These are phyloP conservation scores for Kipferlia bialata DNA, from an alignment of 78 protist species.

Conservation along the genomic window DNA sequence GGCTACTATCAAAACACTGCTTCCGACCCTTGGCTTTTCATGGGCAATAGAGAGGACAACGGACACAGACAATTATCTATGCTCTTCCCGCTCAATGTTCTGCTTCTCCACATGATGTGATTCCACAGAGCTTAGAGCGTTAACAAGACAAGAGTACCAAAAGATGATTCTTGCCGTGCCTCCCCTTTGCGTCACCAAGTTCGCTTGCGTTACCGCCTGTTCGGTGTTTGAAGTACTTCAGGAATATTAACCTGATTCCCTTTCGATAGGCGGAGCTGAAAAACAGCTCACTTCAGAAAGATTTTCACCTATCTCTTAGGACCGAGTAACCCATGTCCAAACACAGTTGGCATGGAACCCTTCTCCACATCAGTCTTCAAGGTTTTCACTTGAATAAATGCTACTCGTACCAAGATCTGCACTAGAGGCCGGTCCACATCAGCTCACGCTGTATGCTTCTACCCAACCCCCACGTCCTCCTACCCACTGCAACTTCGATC, in stretches of 20 bases:
- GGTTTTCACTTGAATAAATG: conserved; percentile 64
- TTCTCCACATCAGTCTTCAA: conserved; percentile 71
- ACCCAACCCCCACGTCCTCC: conserved; percentile 53
- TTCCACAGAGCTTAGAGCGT: conserved; percentile 26
- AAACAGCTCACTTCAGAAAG: not conserved
- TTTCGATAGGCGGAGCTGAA: conserved; percentile 36
- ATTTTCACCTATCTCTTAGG: conserved; percentile 47
- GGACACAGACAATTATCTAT: conserved; percentile 13
- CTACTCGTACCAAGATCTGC: conserved; percentile 78
- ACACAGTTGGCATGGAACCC: conserved; percentile 55
- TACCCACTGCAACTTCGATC: conserved; percentile 35
- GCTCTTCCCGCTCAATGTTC: conserved; percentile 22
- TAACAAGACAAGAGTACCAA: too few species aligned
- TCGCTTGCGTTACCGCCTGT: conserved; percentile 28
- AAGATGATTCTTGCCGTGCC: conserved; percentile 58
- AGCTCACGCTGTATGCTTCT: conserved; percentile 45
- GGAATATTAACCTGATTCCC: conserved; percentile 74
- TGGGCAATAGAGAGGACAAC: conserved; percentile 34
- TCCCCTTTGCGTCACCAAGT: conserved; percentile 35
- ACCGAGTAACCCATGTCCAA: conserved; percentile 64
- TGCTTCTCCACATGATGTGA: conserved; percentile 28
- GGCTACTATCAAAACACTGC: conserved; percentile 20
- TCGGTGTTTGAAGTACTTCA: conserved; percentile 28
- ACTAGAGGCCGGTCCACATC: too few species aligned
- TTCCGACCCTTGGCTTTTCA: conserved; percentile 48